Percentiles rank a stretch among this genome's conserved stretches.
These are phyloP conservation scores for Colletotrichum coccodes DNA, from an alignment of 2,329 filamentous ascomycete species.

Conservation along the genomic window DNA sequence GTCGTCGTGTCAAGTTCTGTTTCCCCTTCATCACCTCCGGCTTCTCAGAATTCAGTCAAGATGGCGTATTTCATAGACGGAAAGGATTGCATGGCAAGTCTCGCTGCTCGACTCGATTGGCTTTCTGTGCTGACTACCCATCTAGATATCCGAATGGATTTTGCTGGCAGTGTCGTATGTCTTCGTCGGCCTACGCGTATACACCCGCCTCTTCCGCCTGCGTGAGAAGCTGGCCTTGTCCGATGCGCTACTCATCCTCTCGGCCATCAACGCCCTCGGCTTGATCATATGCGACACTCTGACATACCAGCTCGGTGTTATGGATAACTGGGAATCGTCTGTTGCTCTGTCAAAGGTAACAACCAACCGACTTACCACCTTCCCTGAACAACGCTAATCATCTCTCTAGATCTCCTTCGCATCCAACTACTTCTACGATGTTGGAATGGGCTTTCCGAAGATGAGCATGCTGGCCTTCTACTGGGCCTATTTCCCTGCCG, in stretches of 20 bases:
- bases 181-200: slow-evolving; percentile 43
- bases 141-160: slow-evolving; percentile 46
- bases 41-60: neutral
- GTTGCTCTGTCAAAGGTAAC: slow-evolving; percentile 44
- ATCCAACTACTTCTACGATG: slow-evolving; percentile 49
- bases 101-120: neutral
- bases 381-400: neutral
- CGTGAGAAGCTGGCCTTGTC: slow-evolving; percentile 42
- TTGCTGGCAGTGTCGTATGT: slow-evolving; percentile 39
- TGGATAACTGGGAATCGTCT: slow-evolving; percentile 42
- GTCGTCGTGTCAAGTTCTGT: neutral
- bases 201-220: slow-evolving; percentile 43
- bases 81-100: slow-evolving; percentile 38
- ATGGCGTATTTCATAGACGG: slow-evolving; percentile 38
- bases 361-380: fast-evolving
- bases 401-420: slow-evolving; percentile 43
- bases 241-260: slow-evolving; percentile 41
- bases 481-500: slow-evolving; percentile 44
- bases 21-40: neutral
- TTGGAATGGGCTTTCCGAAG: slow-evolving; percentile 48
- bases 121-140: neutral
- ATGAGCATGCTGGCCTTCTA: slow-evolving; percentile 49
- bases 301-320: slow-evolving; percentile 43
- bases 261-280: slow-evolving; percentile 42
- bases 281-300: slow-evolving; percentile 47